A percentile compares a stretch with the other conserved stretches of the same genome.
These are phyloP conservation scores for Russula sp. DNA, from an alignment of 768 basidiomycete species.

Conservation along the genomic window DNA sequence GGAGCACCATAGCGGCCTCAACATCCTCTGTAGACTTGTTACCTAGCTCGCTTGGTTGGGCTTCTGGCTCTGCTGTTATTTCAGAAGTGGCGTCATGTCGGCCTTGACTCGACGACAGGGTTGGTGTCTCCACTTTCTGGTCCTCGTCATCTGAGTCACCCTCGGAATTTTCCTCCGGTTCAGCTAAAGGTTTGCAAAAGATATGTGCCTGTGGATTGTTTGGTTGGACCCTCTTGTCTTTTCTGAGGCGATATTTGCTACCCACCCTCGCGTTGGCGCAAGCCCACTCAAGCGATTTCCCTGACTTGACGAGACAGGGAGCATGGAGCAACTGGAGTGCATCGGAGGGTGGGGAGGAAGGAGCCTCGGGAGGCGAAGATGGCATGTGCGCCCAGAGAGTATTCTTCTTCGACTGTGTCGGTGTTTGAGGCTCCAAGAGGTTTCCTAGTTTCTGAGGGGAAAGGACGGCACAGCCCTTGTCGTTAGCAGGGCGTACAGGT, in stretches of 20 bases:
- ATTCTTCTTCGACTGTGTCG: conserved; percentile 4
- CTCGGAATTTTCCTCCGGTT: neutral
- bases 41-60: neutral
- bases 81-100: neutral
- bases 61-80: conserved; percentile 2
- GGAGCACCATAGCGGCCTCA: conserved; percentile 32
- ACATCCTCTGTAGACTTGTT: conserved; percentile 27
- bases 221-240: conserved; percentile 22
- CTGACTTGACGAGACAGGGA: conserved; percentile 37
- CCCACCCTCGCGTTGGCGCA: conserved; percentile 44
- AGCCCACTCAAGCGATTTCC: conserved; percentile 65
- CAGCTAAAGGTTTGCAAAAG: neutral
- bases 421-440: conserved; percentile 1
- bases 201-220: neutral
- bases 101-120: conserved; percentile 3
- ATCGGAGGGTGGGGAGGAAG: conserved; percentile 42
- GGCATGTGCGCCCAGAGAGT: conserved; percentile 40
- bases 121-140: neutral
- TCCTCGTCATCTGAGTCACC: neutral
- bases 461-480: neutral
- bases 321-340: conserved; percentile 39
- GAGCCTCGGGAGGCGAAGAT: conserved; percentile 51
- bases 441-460: conserved; percentile 18
- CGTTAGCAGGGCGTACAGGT: neutral
- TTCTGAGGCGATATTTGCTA: conserved; percentile 17